Evolutionary conservation across 331 rosid genomes (phyloP), one percentile per base, ranked within the genome.

Genomic region (Arachis monticola): DNA sequence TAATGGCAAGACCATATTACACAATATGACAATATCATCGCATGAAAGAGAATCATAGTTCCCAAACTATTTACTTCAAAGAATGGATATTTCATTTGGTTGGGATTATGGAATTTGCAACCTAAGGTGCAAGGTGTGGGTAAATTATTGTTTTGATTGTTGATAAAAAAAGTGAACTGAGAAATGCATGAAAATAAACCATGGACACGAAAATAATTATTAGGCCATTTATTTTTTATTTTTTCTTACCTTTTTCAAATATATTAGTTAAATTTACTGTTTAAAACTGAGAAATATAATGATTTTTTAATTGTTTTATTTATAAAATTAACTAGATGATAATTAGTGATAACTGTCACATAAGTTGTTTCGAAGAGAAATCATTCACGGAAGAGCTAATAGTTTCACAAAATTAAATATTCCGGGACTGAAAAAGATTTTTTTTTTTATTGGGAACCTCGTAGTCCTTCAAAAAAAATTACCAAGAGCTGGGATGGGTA

Each of bases 1-100:
- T 8, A 6, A 51, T 50, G 35, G 51, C 22, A 79, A 77, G 27
- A 40, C 50, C 66, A 67, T 45, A 14, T 51, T 6, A 7, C 40
- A 35, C 40, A 76, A 72, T 60, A 22, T 8, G 46, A 55, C 31
- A 45, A 68, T 68, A 47, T 48, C 80, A 73, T 22, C 1, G 27
- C 71, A 56, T 17, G 10, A 47, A 64, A 48, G 45, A 27, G 47
- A 10, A 14, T 13, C 60, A 8, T 44, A 57, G 67, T 60, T 58
- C 59, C 35, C 57, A 53, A 70, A 78, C 30, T 52, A 53, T 5
- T 66, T 3, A 10, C 11, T 42, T 7, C 46, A 52, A 60, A 2
- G 40, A 45, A 22, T 11, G 47, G 45, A 64, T 10, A 4, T 2
- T 53, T 10, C 38, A 47, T 65, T 12, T 6, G n/a, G 46, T 8